Percentiles rank a stretch among this genome's conserved stretches.
Evolutionary conservation across 208 protist species (phyloP).

Genomic region (Leishmania tropica): DNA sequence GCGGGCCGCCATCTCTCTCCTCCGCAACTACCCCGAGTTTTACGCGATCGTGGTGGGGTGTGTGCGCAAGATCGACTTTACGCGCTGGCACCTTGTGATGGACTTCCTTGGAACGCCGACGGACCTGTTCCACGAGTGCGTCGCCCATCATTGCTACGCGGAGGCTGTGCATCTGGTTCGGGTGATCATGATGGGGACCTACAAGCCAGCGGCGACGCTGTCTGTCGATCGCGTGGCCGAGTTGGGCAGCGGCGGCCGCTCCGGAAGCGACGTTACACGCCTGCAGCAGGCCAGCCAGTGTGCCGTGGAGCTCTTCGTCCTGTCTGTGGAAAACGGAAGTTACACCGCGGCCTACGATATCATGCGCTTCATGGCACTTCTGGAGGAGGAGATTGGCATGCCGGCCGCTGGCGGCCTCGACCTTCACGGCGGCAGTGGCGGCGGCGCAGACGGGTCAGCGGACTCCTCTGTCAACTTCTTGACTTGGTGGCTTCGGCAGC

Average conservation of each 20-base stretch:
- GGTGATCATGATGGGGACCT: constrained; percentile 68
- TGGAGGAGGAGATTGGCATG: constrained; percentile 51
- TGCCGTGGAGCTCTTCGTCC: constrained; percentile 42
- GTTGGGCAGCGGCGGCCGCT: constrained; percentile 1
- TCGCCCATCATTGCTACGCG: constrained; percentile 54
- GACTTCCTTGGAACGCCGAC: constrained; percentile 67
- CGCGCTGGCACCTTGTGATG: constrained; percentile 58
- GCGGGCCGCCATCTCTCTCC: constrained; percentile 44
- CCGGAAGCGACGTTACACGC: constrained; percentile 9
- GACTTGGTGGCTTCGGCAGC: constrained; percentile 35
- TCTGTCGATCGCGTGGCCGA: constrained; percentile 18
- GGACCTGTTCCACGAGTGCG: constrained; percentile 70
- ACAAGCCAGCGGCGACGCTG: constrained; percentile 10
- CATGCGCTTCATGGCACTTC: constrained; percentile 70
- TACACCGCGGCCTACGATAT: constrained; percentile 62
- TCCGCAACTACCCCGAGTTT: constrained; percentile 76
- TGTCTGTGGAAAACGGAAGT: constrained; percentile 38
- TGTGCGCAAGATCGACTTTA: constrained; percentile 78
- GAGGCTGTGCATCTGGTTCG: constrained; percentile 74
- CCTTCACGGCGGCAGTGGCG: neutral
- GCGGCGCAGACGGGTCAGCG: neutral
- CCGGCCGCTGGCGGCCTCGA: constrained; percentile 19
- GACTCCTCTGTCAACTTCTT: constrained; percentile 16
- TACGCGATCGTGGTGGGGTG: constrained; percentile 68
- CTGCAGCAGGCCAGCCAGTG: constrained; percentile 39